Conservation (phyloP, 2,329 filamentous ascomycete genomes). For the Aspergillus sp. region DNA sequence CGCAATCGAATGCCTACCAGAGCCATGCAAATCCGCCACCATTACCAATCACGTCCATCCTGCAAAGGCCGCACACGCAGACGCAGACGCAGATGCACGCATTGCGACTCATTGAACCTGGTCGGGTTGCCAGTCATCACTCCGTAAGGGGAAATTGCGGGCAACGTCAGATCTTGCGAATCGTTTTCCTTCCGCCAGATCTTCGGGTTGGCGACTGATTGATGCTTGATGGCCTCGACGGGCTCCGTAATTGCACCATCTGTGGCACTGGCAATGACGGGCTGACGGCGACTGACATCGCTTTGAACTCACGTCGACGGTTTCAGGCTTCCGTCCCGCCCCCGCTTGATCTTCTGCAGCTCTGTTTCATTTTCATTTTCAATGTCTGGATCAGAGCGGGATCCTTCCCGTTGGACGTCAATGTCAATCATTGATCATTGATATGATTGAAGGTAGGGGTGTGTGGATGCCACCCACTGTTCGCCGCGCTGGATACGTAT, state of each 20-base stretch:
- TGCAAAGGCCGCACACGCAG: not conserved
- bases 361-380: no score
- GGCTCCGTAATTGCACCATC: constrained; percentile 1
- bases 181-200: not conserved
- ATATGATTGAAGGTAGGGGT: not conserved
- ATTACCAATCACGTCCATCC: not conserved
- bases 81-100: no score
- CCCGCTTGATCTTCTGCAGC: not conserved
- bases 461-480: not conserved
- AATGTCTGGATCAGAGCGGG: not conserved
- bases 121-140: not conserved
- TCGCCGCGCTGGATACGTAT: no score
- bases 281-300: not conserved
- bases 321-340: not conserved
- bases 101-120: no score
- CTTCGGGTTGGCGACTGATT: not conserved
- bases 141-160: not conserved
- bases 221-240: not conserved
- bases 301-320: not conserved
- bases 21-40: not conserved
- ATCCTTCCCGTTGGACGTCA: not conserved
- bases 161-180: not conserved
- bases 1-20: constrained; percentile 15
- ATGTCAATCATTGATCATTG: not conserved
- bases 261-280: not conserved